Conservation (phyloP, 176 grass and related monocot genomes). For the Ananas comosus region DNA sequence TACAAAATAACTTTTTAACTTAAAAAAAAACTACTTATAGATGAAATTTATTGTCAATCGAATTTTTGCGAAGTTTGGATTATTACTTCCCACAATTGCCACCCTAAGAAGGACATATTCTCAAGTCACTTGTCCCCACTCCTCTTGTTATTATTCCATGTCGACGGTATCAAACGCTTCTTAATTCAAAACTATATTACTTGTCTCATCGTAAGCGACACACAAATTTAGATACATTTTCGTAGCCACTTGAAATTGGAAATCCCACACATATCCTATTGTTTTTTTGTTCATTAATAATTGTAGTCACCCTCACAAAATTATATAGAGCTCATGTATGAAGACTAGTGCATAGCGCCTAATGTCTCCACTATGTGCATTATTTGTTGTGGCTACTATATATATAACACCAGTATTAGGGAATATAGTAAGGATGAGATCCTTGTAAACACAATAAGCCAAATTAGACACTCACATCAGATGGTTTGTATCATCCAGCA, state of each 20-base stretch:
- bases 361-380: too few relatives aligned
- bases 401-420: too few relatives aligned
- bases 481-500: background rate
- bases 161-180: background rate
- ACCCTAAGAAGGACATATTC: background rate
- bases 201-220: constrained; percentile 5
- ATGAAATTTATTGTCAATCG: too few relatives aligned
- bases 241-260: background rate
- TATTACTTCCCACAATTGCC: background rate
- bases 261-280: too few relatives aligned
- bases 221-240: background rate
- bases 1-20: too few relatives aligned
- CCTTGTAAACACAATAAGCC: background rate
- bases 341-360: too few relatives aligned
- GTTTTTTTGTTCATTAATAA: too few relatives aligned
- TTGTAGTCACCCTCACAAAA: too few relatives aligned
- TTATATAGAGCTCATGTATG: too few relatives aligned
- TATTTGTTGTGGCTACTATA: too few relatives aligned
- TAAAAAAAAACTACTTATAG: too few relatives aligned
- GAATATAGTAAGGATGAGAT: background rate
- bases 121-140: background rate
- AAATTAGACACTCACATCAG: background rate
- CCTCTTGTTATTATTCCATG: background rate
- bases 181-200: background rate
- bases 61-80: too few relatives aligned